Conservation (phyloP, 176 grass and related monocot genomes). For the Oryza longistaminata region DNA sequence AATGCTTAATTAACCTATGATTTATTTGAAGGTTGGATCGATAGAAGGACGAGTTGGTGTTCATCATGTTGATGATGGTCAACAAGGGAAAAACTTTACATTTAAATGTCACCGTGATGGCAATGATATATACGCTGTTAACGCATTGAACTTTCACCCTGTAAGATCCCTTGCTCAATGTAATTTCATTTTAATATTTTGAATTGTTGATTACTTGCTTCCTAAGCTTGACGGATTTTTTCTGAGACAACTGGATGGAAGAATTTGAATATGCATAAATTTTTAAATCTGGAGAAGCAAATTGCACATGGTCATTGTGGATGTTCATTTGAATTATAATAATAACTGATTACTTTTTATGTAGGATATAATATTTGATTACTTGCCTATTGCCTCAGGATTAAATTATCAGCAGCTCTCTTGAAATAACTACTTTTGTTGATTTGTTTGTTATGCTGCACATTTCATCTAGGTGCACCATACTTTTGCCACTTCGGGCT, state of each 20-base stretch:
- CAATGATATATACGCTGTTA: conserved; percentile 83
- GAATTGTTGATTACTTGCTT: conserved; percentile 9
- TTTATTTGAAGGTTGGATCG: conserved; percentile 76
- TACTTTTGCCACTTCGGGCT: conserved; percentile 84
- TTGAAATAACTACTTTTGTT: conserved; percentile 23
- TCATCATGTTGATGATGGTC: conserved; percentile 87
- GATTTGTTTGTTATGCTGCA: not conserved
- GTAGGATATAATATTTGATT: not conserved
- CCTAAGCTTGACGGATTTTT: not conserved
- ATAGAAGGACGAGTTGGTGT: conserved; percentile 94
- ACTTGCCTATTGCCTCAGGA: conserved; percentile 2
- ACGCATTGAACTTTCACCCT: conserved; percentile 90
- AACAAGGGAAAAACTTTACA: conserved; percentile 89
- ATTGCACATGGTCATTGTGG: not conserved
- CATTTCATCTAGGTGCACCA: conserved; percentile 63
- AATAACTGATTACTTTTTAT: not conserved
- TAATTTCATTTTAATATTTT: not conserved
- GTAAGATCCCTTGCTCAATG: conserved; percentile 48
- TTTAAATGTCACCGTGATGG: conserved; percentile 92
- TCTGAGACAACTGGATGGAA: not conserved
- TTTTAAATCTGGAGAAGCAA: not conserved
- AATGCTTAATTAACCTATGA: conserved; percentile 3
- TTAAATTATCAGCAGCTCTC: conserved; percentile 11
- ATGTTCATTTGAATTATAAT: conserved; percentile 4
- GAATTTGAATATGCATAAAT: not conserved